Base-by-base conservation (phyloP, 2,329 filamentous ascomycete genomes). In the Pseudocercospora eumusae region DNA sequence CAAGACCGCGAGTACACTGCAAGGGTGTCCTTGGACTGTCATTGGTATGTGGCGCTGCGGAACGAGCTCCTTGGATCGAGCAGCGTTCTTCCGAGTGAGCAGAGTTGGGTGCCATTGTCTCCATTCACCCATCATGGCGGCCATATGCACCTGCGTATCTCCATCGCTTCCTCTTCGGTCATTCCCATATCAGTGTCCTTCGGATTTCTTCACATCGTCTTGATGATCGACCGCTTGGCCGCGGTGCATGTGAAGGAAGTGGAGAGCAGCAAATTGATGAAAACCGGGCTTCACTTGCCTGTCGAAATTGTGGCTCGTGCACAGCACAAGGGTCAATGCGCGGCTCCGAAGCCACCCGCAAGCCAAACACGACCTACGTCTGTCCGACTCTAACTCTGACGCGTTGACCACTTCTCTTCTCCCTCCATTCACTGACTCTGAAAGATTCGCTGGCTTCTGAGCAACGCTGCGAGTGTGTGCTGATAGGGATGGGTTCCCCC, bases 231-330 rank as follows among this genome's bases (percentile, higher is more conserved):
- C 36, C 15, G 36, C 36, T 33, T 33, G 31, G 23, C 23, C 6
- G 15, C 15, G 36, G 36, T 40, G 36, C 36, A 40, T 40, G 15
- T 33, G 31, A 33, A n/a, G n/a, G 36, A 44, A 47, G 44, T 23
- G 44, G 44, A 23, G 44, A 47, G 44, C 42, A 45, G 42, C 42
- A 45, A 21, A 45, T 45, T 45, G 42, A 47, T 21, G 44, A 25
- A 21, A 15, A 21, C 44, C 44, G 44, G 44, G 44, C 18, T 47
- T 47, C 44, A 47, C 44, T 47, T 47, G 44, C 44, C 21, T 47
- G 36, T 18, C 36, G 11, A 23, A 23, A 21, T 15, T 13, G 21
- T 25, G 44, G 21, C 18, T 25, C 44, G 21, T 47, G 44, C 44
- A 13, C 44, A 11, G 18, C 9, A 47, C 44, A 23, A 47, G 44